A percentile compares a stretch with the other conserved stretches of the same genome.
These are phyloP conservation scores for Diaporthe australafricana DNA, from an alignment of 2,329 filamentous ascomycete species.

Conservation along the genomic window DNA sequence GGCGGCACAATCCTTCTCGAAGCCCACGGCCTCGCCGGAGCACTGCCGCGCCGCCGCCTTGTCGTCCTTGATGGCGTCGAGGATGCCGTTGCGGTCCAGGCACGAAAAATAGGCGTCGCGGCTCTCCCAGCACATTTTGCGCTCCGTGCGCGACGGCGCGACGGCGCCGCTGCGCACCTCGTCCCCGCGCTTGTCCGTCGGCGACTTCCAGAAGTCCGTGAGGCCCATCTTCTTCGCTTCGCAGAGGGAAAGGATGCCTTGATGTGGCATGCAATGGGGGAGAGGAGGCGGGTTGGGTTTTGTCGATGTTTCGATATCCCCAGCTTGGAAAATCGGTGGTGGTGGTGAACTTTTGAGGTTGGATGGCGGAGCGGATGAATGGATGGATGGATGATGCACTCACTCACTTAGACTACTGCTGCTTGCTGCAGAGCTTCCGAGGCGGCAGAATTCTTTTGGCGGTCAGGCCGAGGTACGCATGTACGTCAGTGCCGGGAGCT, in stretches of 20 bases:
- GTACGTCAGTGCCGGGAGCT: conserved; percentile 23
- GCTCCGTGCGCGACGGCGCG: conserved; percentile 86
- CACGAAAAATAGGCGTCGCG: conserved; percentile 91
- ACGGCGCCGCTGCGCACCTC: conserved; percentile 69
- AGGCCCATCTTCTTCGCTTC: conserved; percentile 57
- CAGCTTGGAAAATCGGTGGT: background rate
- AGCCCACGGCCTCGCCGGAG: conserved; percentile 60
- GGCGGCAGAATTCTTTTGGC: conserved; percentile 36
- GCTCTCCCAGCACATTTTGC: conserved; percentile 88
- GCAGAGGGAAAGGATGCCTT: conserved; percentile 20
- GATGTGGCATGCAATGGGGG: conserved; percentile 13
- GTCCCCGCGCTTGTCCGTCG: conserved; percentile 59
- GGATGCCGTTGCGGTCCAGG: conserved; percentile 82
- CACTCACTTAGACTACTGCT: background rate
- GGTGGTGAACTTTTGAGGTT: background rate
- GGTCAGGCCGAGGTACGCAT: background rate
- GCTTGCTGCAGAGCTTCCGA: background rate
- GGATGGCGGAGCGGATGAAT: background rate
- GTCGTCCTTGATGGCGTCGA: conserved; percentile 71
- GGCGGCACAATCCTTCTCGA: conserved; percentile 86
- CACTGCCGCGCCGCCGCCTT: conserved; percentile 54
- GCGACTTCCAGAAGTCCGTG: conserved; percentile 53
- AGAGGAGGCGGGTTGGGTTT: background rate
- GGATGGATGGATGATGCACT: conserved; percentile 31
- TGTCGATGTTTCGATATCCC: background rate